A percentile compares a stretch with the other conserved stretches of the same genome.
Evolutionary conservation across 345 rosid species (phyloP).

Genomic region (Murraya koenigii): DNA sequence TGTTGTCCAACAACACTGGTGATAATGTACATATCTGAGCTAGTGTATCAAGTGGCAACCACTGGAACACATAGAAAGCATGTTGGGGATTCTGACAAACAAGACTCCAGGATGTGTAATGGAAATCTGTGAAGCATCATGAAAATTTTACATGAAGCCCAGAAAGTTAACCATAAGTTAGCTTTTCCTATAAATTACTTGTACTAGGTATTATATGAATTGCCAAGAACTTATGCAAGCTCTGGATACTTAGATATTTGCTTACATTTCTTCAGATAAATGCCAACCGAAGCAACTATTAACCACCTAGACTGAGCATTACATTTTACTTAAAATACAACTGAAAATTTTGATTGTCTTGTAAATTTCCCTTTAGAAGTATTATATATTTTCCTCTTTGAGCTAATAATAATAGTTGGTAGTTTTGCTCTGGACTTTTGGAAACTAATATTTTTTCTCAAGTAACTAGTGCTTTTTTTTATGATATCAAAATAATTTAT

Average conservation of each 20-base stretch:
- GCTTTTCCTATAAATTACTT: not conserved
- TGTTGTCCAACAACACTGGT: not conserved
- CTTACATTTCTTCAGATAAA: not conserved
- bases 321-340: not conserved
- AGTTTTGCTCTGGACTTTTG: not conserved
- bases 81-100: not conserved
- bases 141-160: not conserved
- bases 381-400: not conserved
- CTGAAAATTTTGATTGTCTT: not conserved
- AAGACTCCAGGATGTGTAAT: not conserved
- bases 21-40: not conserved
- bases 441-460: not conserved
- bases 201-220: not conserved
- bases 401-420: not conserved
- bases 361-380: not conserved
- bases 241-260: not conserved
- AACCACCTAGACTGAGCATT: not conserved
- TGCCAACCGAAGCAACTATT: not conserved
- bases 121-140: not conserved
- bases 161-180: not conserved
- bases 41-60: not conserved
- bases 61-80: not conserved
- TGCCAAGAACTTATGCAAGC: not conserved
- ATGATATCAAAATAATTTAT: not conserved
- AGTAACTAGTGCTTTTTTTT: not conserved